A percentile compares a stretch with the other conserved stretches of the same genome.
phyloP scores from a whole-genome alignment of 139 green algal genomes.

The Micromonas commoda region DNA sequence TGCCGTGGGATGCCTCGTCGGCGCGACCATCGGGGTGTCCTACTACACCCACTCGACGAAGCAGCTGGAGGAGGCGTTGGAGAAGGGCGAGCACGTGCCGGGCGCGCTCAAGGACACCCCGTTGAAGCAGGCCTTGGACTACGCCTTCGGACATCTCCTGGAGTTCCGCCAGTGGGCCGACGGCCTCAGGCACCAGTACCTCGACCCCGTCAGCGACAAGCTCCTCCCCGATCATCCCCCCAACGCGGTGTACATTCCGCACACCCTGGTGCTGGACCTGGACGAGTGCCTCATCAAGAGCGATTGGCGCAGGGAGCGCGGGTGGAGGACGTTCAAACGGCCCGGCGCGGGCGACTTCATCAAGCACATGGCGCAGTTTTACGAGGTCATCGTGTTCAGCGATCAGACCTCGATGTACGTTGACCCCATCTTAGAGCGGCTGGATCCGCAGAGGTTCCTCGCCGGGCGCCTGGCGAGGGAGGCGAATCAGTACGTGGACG shows the following conservation, averaged over 20 bases:
- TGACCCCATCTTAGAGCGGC: slow-evolving; percentile 59
- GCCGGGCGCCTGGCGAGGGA: slow-evolving; percentile 76
- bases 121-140: not conserved
- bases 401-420: slow-evolving; percentile 44
- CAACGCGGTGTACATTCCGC: slow-evolving; percentile 48
- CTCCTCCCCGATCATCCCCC: slow-evolving; percentile 78
- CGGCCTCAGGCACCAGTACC: slow-evolving; percentile 22
- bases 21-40: not conserved
- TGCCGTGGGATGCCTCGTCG: not conserved
- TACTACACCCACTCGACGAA: slow-evolving; percentile 9
- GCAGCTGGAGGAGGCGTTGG: slow-evolving; percentile 2
- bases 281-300: slow-evolving; percentile 85
- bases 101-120: not conserved
- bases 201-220: slow-evolving; percentile 49
- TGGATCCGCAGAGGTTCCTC: slow-evolving; percentile 74
- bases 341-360: slow-evolving; percentile 88
- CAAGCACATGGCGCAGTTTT: slow-evolving; percentile 75
- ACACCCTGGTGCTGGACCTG: slow-evolving; percentile 93
- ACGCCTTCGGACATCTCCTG: not conserved
- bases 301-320: slow-evolving; percentile 71
- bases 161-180: slow-evolving; percentile 19
- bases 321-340: slow-evolving; percentile 85
- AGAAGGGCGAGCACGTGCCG: not conserved
- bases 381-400: slow-evolving; percentile 93
- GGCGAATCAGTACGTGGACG: slow-evolving; percentile 79